These are phyloP conservation scores for Pseudofabraea citricarpa DNA, from an alignment of 2,329 filamentous ascomycete species.

Conservation along the genomic window DNA sequence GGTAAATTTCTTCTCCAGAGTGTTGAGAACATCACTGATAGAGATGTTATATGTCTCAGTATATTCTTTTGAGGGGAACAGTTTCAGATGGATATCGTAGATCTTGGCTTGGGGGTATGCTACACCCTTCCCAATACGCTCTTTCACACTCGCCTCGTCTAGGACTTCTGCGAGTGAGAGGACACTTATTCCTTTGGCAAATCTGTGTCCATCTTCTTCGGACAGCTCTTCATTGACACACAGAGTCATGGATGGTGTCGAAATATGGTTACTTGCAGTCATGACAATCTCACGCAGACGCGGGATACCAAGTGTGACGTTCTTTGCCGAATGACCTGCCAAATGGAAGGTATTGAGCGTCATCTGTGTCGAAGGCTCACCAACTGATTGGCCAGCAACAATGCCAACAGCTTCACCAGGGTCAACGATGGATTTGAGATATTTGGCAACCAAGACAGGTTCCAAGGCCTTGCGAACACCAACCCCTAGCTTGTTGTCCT, in stretches of 20 bases:
- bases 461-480: conserved; percentile 46
- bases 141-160: conserved; percentile 74
- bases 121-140: conserved; percentile 69
- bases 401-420: conserved; percentile 96
- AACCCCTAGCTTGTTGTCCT: conserved; percentile 30
- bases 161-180: conserved; percentile 80
- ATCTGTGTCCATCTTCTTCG: conserved; percentile 64
- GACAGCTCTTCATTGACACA: conserved; percentile 69
- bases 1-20: conserved; percentile 78
- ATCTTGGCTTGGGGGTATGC: conserved; percentile 71
- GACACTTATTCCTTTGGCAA: conserved; percentile 88
- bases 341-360: conserved; percentile 99
- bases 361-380: conserved; percentile 98
- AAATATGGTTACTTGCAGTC: conserved; percentile 87
- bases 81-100: conserved; percentile 74
- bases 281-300: conserved; percentile 96
- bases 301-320: conserved; percentile 97
- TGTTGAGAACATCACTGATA: conserved; percentile 68
- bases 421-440: conserved; percentile 85
- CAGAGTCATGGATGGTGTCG: conserved; percentile 87
- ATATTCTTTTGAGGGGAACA: conserved; percentile 85
- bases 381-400: conserved; percentile 92
- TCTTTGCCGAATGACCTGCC: conserved; percentile 96
- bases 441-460: conserved; percentile 84
- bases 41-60: conserved; percentile 78